Evolutionary conservation across 2,329 filamentous ascomycete species (phyloP), one percentile per base, ranked within the genome.

Genomic region (Penicillium hesseltinei): DNA sequence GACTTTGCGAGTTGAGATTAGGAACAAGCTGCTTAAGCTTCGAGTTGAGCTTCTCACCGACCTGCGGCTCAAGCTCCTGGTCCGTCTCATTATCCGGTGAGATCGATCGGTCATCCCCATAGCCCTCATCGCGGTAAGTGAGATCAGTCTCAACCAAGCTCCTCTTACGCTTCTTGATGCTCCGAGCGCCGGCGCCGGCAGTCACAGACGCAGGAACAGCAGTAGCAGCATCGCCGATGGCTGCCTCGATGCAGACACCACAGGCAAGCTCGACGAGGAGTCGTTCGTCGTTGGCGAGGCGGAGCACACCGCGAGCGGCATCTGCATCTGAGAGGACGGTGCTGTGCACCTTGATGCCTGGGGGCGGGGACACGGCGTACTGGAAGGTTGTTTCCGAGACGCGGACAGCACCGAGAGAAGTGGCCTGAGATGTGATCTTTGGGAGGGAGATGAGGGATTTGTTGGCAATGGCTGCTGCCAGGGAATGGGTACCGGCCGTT

Each of bases 181-280:
- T 57, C 57, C 60, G 65, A 31, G 60, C 49, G 4, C 51, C 48
- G 39, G 57, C 27, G 6, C 44, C 54, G 40, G 57, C 33, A 27
- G 58, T 29, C 13, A 52, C 49, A 27, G 58, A 54, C 10, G 58
- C 33, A 35, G 58, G 42, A 11, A 19, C 51, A 19, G 54, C 51
- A 42, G 56, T 59, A 9, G 58, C 59, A 15, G 68, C 68, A 58
- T 72, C 71, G 47, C 75, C 75, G 46, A 78, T 63, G 11, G 71
- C 75, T 33, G 73, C 75, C 57, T 78, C 90, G 13, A 96, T 75
- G 51, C 88, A 89, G 6, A 93, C 91, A 0, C 92, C 92, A 71
- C 93, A 97, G 0, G 92, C 87, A 36, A 88, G 80, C 77, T 97
- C 93, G 3, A 96, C 90, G 56, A 96, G 78, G 56, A 93, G 77